A percentile compares a stretch with the other conserved stretches of the same genome.
Conservation (phyloP, 2,329 filamentous ascomycete genomes). For the Fusarium mundagurra region DNA sequence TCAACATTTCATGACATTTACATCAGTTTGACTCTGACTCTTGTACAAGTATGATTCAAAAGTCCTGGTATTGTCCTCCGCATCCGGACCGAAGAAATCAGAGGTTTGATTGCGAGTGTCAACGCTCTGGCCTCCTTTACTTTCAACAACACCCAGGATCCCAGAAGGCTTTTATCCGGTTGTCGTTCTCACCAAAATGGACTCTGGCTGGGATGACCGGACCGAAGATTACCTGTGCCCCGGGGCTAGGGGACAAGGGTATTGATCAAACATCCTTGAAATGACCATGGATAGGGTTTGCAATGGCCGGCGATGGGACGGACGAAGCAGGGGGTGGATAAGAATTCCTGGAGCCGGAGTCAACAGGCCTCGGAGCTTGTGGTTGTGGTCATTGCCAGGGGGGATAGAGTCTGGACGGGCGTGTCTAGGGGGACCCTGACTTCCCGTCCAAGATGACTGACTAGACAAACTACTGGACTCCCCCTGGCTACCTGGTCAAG, state of each 20-base stretch:
- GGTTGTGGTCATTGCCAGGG: constrained; percentile 21
- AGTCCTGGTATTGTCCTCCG: background rate
- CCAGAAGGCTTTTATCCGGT: constrained; percentile 36
- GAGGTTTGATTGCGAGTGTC: constrained; percentile 37
- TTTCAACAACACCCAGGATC: constrained; percentile 28
- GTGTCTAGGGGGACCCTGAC: constrained; percentile 33
- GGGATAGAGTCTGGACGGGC: constrained; percentile 23
- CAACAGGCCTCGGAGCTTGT: constrained; percentile 6
- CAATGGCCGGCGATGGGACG: constrained; percentile 25
- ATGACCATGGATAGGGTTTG: constrained; percentile 38
- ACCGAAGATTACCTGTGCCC: constrained; percentile 41
- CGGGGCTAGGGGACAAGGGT: constrained; percentile 28
- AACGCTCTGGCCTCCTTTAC: constrained; percentile 29
- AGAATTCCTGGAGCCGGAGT: constrained; percentile 43
- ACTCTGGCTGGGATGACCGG: constrained; percentile 33
- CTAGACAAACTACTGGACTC: background rate
- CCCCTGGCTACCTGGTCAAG: constrained; percentile 21
- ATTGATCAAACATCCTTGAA: constrained; percentile 30
- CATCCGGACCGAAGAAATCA: constrained; percentile 29
- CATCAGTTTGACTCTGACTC: background rate
- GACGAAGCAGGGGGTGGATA: constrained; percentile 32
- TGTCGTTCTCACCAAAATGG: constrained; percentile 33
- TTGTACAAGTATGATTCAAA: background rate
- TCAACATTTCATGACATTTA: background rate
- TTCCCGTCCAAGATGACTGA: constrained; percentile 25